phyloP scores from a whole-genome alignment of 2,329 filamentous ascomycete genomes.

The Fusarium tjaetaba region DNA sequence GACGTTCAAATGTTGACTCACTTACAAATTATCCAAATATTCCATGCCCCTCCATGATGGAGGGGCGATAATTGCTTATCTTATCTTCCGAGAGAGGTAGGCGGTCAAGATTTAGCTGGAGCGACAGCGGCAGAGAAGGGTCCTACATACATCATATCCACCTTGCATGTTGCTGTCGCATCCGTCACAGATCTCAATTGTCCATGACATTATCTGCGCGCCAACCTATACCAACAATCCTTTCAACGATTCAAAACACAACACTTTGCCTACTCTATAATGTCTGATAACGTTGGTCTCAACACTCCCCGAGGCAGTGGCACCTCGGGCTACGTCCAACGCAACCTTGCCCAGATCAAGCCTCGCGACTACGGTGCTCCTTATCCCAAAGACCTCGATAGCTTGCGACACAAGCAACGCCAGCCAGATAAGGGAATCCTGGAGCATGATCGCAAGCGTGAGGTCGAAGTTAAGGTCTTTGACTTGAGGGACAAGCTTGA shows the following conservation, averaged over 20 bases:
- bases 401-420: constrained; percentile 77
- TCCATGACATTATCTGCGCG: not conserved
- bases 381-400: constrained; percentile 77
- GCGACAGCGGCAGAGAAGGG: constrained; percentile 9
- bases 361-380: constrained; percentile 84
- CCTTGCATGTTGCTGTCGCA: constrained; percentile 10
- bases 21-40: constrained; percentile 37
- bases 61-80: constrained; percentile 28
- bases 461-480: constrained; percentile 92
- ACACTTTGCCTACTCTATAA: constrained; percentile 49
- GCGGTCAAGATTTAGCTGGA: not conserved
- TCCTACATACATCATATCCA: constrained; percentile 26
- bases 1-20: constrained; percentile 29
- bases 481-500: constrained; percentile 91
- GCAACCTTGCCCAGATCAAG: constrained; percentile 88
- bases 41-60: constrained; percentile 33
- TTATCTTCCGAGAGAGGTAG: constrained; percentile 22
- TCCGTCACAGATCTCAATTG: constrained; percentile 4
- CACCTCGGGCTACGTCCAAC: constrained; percentile 97
- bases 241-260: not conserved
- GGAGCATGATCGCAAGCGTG: constrained; percentile 90
- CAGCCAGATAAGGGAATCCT: constrained; percentile 93
- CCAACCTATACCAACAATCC: not conserved
- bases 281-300: constrained; percentile 98
- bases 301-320: constrained; percentile 93